phyloP scores from a whole-genome alignment of 441 rosid species.

The Pelargonium fulgidum region DNA sequence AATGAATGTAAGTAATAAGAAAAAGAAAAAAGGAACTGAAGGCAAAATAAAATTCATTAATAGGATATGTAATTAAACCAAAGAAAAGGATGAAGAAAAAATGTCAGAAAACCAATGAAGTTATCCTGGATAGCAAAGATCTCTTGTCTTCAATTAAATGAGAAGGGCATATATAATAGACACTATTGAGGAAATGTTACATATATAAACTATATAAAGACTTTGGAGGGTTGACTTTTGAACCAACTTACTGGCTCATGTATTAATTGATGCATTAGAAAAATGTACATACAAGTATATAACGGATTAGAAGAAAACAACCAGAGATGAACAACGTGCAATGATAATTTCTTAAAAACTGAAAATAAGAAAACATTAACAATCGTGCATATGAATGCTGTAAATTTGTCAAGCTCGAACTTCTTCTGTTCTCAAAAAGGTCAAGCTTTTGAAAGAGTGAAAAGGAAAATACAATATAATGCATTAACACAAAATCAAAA shows the following conservation, averaged over 20 bases:
- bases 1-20: too few relatives aligned
- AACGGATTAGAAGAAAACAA: too few relatives aligned
- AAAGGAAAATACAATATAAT: background rate
- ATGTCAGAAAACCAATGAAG: background rate
- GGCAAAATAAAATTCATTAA: too few relatives aligned
- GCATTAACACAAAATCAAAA: conserved; percentile 5
- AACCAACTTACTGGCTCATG: background rate
- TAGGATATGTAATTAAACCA: too few relatives aligned
- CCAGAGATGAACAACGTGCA: too few relatives aligned
- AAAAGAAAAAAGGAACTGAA: too few relatives aligned
- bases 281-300: too few relatives aligned
- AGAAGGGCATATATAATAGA: background rate
- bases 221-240: background rate
- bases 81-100: background rate
- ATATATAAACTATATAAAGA: background rate
- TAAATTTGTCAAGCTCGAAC: background rate
- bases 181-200: background rate
- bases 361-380: background rate
- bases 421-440: background rate
- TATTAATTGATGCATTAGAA: background rate
- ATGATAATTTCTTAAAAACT: background rate
- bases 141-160: background rate
- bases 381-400: background rate
- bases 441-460: background rate
- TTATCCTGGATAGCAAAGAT: background rate